Base-by-base conservation (phyloP, 345 rosid species). In the Noccaea caerulescens region DNA sequence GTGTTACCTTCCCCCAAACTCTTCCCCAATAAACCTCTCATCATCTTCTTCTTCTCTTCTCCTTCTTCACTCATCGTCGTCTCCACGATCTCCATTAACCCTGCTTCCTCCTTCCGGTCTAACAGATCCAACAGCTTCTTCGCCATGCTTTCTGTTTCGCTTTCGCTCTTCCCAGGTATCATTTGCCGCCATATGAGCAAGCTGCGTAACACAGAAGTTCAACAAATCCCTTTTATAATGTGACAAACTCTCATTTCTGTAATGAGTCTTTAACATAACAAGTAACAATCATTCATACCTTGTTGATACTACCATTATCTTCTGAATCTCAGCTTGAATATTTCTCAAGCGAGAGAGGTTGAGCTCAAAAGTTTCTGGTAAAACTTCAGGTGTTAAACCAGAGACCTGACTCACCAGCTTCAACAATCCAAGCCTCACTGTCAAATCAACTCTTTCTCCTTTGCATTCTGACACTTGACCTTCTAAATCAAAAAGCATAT, bases 301-400 rank as follows among this genome's bases (percentile, higher is more conserved):
- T 43, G 90, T 85, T 34, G 93, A 76, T 58, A 83, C 78, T 46
- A 89, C 95, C 55, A 86, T 68, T 3, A 89, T 84, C 82, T 91
- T 94, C 81, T 94, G 97, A 59, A 89, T 81, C 58, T 89, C 85
- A 77, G 84, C 84, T 80, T 94, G 97, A 44, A 82, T 81, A 76
- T 76, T 80, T 75, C 95, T 86, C 81, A 89, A 36, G 72, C 97
- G 89, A 18, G 82, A 44, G 65, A 86, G 79, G 69, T 88, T 94
- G 46, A 91, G 91, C 54, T 60, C 58, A 27, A 88, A 81, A 42
- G 95, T 91, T 77, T 94, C 99, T 0, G 99, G 97, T 49, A 88
- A 51, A 25, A 72, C 39, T 56, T 84, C 87, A 12, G 79, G 78
- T 0, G 84, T 81, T 34, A 91, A 66, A 70, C 93, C 97, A 37